Evolutionary conservation across 2,329 filamentous ascomycete genomes (phyloP), one percentile per base, ranked within the genome.

Genomic region (Monosporascus sp.): DNA sequence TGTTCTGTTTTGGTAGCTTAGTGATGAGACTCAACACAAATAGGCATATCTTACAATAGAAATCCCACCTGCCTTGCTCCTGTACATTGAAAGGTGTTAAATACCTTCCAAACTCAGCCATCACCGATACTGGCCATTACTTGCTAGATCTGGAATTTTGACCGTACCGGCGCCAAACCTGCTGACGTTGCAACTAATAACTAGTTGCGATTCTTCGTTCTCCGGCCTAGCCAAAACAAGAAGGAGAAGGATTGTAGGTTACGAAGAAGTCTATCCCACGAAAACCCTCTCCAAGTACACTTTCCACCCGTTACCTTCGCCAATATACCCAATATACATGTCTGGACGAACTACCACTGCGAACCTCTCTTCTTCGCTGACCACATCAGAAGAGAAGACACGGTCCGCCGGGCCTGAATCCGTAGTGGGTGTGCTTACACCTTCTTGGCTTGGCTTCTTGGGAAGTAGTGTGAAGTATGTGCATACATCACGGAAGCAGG

Each of bases 291-390:
- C 38, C 28, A 37, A 18, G 43, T 71, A 71, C 28, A 55, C 50
- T 38, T 56, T 60, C 58, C 64, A 68, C n/a, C 62, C 63, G 49
- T 58, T 43, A 54, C 60, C 53, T 40, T 53, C 53, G 17, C 67
- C 66, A 18, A 71, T 68, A 50, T 64, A 68, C 15, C 70, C 71
- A 54, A 74, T 65, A 49, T 74, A 74, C 71, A 73, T 71, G 53
- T 74, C 71, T 15, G 71, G 71, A 14, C 71, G 63, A 20, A 74
- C 68, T 3, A 74, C 64, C 3, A 72, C 68, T 4, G 60, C 56
- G 41, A 65, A 68, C 4, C 56, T 47, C 37, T 70, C 67, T 3
- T 59, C 60, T 1, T 57, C 35, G 3, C 54, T 50, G 28, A 67
- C 63, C 60, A 66, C 65, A 22, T 69, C 68, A 2, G 69, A 69